These are phyloP conservation scores for Lipomyces yarrowii DNA, from an alignment of 1,139 yeast species.

Conservation along the genomic window DNA sequence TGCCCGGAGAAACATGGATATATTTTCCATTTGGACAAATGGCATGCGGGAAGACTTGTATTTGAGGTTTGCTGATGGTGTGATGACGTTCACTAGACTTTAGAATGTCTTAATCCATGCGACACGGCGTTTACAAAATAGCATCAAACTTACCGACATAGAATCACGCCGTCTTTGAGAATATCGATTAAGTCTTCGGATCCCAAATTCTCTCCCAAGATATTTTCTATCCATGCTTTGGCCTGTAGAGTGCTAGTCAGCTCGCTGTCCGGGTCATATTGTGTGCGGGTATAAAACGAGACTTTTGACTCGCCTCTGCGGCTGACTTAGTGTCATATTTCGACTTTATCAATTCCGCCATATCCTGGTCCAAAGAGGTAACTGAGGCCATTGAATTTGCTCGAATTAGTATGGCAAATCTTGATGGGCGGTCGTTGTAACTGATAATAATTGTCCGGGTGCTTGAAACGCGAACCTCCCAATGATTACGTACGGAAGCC, in stretches of 20 bases:
- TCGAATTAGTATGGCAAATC: neutral
- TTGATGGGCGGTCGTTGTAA: neutral
- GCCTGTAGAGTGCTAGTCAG: slow-evolving; percentile 13
- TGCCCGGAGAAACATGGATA: slow-evolving; percentile 63
- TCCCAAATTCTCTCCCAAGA: slow-evolving; percentile 10
- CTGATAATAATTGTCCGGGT: no score
- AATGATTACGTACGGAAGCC: neutral
- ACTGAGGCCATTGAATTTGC: slow-evolving; percentile 22
- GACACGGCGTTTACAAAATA: neutral
- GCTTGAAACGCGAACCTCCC: neutral
- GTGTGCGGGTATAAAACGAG: neutral
- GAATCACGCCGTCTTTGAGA: slow-evolving; percentile 65
- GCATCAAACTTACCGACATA: slow-evolving; percentile 54
- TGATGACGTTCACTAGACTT: slow-evolving; percentile 28
- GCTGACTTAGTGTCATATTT: slow-evolving; percentile 36
- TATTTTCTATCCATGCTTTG: slow-evolving; percentile 17
- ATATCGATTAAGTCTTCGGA: slow-evolving; percentile 49
- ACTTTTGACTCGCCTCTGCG: slow-evolving; percentile 30
- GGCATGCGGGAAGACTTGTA: slow-evolving; percentile 75
- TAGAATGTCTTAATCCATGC: neutral
- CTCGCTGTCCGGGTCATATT: neutral
- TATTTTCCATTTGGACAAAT: slow-evolving; percentile 87
- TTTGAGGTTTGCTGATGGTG: slow-evolving; percentile 41
- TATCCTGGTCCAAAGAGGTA: slow-evolving; percentile 26
- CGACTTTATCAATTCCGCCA: slow-evolving; percentile 30